Base-by-base conservation (phyloP, 2,329 filamentous ascomycete species). In the Macrophomina phaseolina region DNA sequence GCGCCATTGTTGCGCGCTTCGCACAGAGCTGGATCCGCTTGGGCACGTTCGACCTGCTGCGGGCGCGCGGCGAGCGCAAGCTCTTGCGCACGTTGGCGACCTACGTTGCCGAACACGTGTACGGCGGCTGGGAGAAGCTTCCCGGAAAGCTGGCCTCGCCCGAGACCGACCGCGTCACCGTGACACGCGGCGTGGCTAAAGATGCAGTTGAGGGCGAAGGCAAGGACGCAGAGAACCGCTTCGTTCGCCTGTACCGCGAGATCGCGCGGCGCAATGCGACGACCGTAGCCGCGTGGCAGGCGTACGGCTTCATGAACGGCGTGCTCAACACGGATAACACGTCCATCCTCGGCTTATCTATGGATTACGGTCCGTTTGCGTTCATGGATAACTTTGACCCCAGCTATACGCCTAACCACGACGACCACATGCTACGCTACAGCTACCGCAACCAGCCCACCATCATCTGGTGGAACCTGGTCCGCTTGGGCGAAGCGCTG, bases 261-360 rank as follows among this genome's bases (percentile, higher is more conserved):
- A 89, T 99, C 66, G 89, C 89, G 4, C 88, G 93, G 49, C 87
- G 92, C 38, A 99, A 97, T 75, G 95, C 95, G 1, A 84, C 86
- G 67, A 96, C 91, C 0, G 94, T 98, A 1, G 95, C 95, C 11
- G 87, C 90, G 71, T 98, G 95, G 94, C 96, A 99, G 81, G 93
- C 93, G 0, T 98, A 98, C 74, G 95, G 93, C n/a, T 99, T 99
- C 81, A 98, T 97, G 86, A 99, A 99, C 74, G 95, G 95, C 53
- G 95, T 99, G 4, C 83, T 99, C 67, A 99, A 99, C 79, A 98
- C 95, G 0, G 95, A 99, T 76, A 99, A 99, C 77, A 99, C 95
- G 0, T 97, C 93, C 0, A 86, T 99, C 61, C 89, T 89, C 65
- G 95, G 95, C 0, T 81, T 99, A 0, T 94, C 91, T 5, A 90